phyloP scores from a whole-genome alignment of 2,329 filamentous ascomycete genomes.

The Lecanoromycetidae sp. region DNA sequence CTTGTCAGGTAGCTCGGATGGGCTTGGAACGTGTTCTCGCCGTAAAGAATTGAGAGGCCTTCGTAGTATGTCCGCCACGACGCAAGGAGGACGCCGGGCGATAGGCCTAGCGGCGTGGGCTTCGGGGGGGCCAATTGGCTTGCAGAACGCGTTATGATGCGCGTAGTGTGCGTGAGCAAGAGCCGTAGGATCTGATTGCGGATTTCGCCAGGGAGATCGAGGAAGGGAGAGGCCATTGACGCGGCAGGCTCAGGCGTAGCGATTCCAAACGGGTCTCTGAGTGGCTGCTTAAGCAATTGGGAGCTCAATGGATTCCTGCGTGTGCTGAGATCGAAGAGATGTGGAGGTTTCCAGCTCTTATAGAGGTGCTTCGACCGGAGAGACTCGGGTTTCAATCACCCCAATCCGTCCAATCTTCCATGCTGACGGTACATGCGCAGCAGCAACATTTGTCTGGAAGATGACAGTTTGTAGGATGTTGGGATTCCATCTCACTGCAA shows the following conservation, averaged over 20 bases:
- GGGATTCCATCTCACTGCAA: background rate
- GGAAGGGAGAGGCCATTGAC: slow-evolving; percentile 11
- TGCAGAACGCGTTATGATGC: slow-evolving; percentile 3
- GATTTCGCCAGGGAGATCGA: slow-evolving; percentile 13
- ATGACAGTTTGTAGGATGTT: background rate
- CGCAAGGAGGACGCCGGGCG: slow-evolving; percentile 5
- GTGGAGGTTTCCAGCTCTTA: no score
- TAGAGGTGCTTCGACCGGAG: no score
- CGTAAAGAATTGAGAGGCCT: slow-evolving; percentile 11
- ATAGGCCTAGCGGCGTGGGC: background rate
- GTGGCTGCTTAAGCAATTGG: no score
- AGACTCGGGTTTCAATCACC: no score
- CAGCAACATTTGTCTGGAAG: background rate
- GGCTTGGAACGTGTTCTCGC: slow-evolving; percentile 31
- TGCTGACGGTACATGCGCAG: no score
- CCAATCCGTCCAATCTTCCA: no score
- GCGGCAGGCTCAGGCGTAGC: no score
- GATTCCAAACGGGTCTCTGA: no score
- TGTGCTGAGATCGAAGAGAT: no score
- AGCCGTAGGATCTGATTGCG: slow-evolving; percentile 7
- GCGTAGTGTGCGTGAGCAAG: slow-evolving; percentile 7
- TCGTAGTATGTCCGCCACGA: slow-evolving; percentile 2
- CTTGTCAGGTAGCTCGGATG: slow-evolving; percentile 35
- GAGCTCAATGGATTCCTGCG: no score
- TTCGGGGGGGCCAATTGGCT: slow-evolving; percentile 1